Conservation (phyloP, 129 eudicot species). For the Calendula officinalis region DNA sequence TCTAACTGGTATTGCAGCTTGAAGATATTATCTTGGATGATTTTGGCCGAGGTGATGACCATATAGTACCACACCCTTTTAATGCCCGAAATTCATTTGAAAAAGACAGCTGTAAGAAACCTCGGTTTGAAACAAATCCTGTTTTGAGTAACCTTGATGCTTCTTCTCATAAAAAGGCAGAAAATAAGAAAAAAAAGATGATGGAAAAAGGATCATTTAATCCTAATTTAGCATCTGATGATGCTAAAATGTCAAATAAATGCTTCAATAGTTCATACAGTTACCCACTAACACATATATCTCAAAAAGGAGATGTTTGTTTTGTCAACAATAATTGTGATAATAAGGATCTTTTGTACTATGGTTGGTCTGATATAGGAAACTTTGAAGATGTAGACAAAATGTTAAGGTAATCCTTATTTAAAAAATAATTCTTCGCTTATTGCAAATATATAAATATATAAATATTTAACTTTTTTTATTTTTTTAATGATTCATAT, state of each 20-base stretch:
- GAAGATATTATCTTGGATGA: constrained; percentile 86
- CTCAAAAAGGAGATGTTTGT: constrained; percentile 49
- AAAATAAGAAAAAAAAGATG: constrained; percentile 42
- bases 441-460: neutral
- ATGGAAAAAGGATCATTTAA: constrained; percentile 45
- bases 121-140: constrained; percentile 44
- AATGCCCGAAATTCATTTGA: constrained; percentile 37
- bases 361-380: constrained; percentile 76
- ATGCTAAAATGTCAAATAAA: constrained; percentile 28
- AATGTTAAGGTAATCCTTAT: constrained; percentile 66
- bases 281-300: constrained; percentile 44
- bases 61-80: constrained; percentile 75
- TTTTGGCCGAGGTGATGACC: constrained; percentile 61
- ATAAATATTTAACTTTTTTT: constrained; percentile 12
- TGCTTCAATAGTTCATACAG: constrained; percentile 43
- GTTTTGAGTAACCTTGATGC: constrained; percentile 33
- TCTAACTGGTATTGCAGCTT: constrained; percentile 57
- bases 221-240: constrained; percentile 45
- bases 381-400: constrained; percentile 89
- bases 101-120: constrained; percentile 51
- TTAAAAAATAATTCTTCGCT: neutral
- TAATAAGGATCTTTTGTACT: constrained; percentile 58
- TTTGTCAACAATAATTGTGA: constrained; percentile 42
- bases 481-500: neutral
- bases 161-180: constrained; percentile 37